Evolutionary conservation across 2,329 filamentous ascomycete genomes (phyloP).

Genomic region (Lasiodiplodia sp.): DNA sequence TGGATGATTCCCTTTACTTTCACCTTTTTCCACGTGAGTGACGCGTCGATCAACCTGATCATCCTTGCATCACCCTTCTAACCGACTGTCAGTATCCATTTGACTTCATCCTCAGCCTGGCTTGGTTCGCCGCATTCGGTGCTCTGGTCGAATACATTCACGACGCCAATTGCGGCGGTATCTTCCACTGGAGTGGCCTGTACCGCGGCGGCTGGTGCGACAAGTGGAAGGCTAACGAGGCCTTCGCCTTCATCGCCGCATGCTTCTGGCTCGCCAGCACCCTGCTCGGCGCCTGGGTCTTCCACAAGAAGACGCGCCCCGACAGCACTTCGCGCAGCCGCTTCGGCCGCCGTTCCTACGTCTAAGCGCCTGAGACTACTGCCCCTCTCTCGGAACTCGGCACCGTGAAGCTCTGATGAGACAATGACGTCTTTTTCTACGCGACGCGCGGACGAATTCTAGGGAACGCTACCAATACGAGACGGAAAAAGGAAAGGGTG

Average conservation of each 20-base stretch:
- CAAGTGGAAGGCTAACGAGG: slow-evolving; percentile 74
- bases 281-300: slow-evolving; percentile 50
- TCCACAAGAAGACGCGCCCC: slow-evolving; percentile 32
- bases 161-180: slow-evolving; percentile 37
- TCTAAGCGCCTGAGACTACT: slow-evolving; percentile 28
- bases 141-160: slow-evolving; percentile 52
- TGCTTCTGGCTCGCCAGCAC: slow-evolving; percentile 73
- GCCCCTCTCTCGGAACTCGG: slow-evolving; percentile 6
- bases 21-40: slow-evolving; percentile 64
- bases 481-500: not conserved
- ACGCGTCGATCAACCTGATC: too few relatives aligned
- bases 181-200: slow-evolving; percentile 64
- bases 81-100: slow-evolving; percentile 61
- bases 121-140: slow-evolving; percentile 75
- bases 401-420: not conserved
- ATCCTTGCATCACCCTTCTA: not conserved
- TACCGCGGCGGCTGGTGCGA: slow-evolving; percentile 62
- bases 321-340: slow-evolving; percentile 32
- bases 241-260: slow-evolving; percentile 75
- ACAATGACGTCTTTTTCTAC: slow-evolving; percentile 12
- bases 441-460: too few relatives aligned
- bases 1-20: slow-evolving; percentile 76
- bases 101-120: slow-evolving; percentile 72
- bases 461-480: not conserved
- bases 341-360: slow-evolving; percentile 33